Conservation (phyloP, 805 yeast species). For the Maudiozyma barnettii region DNA sequence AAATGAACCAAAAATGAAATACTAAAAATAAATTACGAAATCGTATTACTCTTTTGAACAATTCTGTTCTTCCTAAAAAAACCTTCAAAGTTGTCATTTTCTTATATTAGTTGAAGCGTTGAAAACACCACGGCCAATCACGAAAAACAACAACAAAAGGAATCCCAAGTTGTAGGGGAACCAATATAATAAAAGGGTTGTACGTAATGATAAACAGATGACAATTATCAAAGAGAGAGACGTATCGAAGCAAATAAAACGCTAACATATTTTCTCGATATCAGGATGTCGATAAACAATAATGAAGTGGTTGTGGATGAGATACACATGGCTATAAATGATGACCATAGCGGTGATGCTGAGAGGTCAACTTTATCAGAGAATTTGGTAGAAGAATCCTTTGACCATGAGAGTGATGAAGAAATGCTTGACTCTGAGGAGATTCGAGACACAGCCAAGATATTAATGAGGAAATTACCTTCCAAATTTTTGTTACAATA, state of each 20-base stretch:
- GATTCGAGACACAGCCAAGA: constrained; percentile 15
- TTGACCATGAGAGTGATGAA: constrained; percentile 1
- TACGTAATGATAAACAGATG: no score
- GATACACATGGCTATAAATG: neutral
- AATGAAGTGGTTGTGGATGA: constrained; percentile 2
- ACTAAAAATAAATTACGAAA: no score
- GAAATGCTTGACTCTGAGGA: constrained; percentile 12
- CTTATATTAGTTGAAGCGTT: no score
- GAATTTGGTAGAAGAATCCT: neutral
- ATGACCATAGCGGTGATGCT: neutral
- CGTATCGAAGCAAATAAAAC: neutral
- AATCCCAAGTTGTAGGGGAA: no score
- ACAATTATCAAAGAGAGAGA: no score
- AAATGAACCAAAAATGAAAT: no score
- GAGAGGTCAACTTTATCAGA: neutral
- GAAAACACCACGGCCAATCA: no score
- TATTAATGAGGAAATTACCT: constrained; percentile 10
- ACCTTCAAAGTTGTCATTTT: no score
- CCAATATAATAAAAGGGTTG: no score
- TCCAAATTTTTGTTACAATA: constrained; percentile 16
- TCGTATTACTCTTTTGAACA: no score
- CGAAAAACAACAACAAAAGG: no score
- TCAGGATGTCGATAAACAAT: neutral
- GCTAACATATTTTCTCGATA: neutral
- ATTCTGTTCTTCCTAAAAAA: no score